Percentiles rank a stretch among this genome's conserved stretches.
phyloP scores from a whole-genome alignment of 306 rosid genomes.

The Macrotyloma uniflorum region DNA sequence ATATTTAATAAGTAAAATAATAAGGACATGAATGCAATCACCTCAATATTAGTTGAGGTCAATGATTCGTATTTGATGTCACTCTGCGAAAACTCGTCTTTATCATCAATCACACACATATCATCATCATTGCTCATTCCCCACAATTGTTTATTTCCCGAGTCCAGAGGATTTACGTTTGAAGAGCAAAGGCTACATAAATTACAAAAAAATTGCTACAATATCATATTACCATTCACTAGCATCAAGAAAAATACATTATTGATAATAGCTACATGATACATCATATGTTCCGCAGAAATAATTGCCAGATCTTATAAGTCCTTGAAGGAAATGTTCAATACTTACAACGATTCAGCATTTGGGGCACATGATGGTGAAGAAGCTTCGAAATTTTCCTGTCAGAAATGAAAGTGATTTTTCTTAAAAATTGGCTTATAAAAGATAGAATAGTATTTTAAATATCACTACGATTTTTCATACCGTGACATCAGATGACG shows the following conservation, averaged over 20 bases:
- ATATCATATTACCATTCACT: slow-evolving; percentile 47
- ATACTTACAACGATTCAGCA: slow-evolving; percentile 57
- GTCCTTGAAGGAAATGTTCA: slow-evolving; percentile 4
- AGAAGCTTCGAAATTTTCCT: slow-evolving; percentile 62
- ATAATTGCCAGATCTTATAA: slow-evolving; percentile 37
- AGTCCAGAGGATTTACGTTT: slow-evolving; percentile 47
- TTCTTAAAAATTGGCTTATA: slow-evolving; percentile 29
- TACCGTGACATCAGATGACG: slow-evolving; percentile 61
- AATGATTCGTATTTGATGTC: slow-evolving; percentile 52
- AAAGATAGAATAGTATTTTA: slow-evolving; percentile 18
- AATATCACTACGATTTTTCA: slow-evolving; percentile 40
- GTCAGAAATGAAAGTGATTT: slow-evolving; percentile 33
- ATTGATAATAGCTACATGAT: neutral
- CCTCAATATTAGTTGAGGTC: slow-evolving; percentile 64
- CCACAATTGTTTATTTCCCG: slow-evolving; percentile 57
- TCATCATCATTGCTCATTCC: slow-evolving; percentile 67
- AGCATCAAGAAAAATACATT: slow-evolving; percentile 34
- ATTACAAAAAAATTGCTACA: slow-evolving; percentile 54
- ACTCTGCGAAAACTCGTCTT: slow-evolving; percentile 51
- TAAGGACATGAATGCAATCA: slow-evolving; percentile 35
- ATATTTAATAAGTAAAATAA: slow-evolving; percentile 17
- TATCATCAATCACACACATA: slow-evolving; percentile 84
- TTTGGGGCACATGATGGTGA: slow-evolving; percentile 50
- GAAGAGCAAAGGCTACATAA: slow-evolving; percentile 65
- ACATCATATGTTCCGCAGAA: slow-evolving; percentile 15